Conservation (phyloP, 805 yeast species). For the Saccharomycopsis fermentans region DNA sequence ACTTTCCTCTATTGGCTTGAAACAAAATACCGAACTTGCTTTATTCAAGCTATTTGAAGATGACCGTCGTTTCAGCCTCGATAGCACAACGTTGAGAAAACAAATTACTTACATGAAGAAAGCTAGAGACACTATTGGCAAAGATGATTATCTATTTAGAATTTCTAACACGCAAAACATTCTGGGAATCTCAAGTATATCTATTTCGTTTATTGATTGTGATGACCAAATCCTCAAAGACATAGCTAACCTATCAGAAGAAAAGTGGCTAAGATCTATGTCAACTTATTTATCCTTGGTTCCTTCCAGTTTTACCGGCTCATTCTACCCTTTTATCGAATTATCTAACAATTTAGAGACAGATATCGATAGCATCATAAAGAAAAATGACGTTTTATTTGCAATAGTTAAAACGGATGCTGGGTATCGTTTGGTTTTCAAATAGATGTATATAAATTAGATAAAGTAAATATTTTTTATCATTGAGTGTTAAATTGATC, state of each 20-base stretch:
- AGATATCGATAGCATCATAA: neutral
- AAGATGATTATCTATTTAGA: slow-evolving; percentile 88
- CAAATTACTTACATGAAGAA: slow-evolving; percentile 86
- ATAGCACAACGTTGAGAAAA: slow-evolving; percentile 59
- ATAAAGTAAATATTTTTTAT: neutral
- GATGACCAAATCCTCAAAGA: slow-evolving; percentile 78
- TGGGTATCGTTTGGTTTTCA: neutral
- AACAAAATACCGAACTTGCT: slow-evolving; percentile 53
- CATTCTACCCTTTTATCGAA: neutral
- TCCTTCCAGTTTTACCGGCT: neutral
- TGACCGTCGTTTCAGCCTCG: slow-evolving; percentile 47
- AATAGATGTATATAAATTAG: neutral
- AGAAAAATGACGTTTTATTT: neutral
- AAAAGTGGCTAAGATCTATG: slow-evolving; percentile 53
- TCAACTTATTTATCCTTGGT: slow-evolving; percentile 8
- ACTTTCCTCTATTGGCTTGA: slow-evolving; percentile 35
- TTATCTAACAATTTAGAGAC: neutral
- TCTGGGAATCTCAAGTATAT: slow-evolving; percentile 34
- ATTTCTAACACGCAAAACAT: slow-evolving; percentile 50
- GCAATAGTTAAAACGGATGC: neutral
- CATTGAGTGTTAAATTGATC: neutral
- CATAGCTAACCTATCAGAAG: slow-evolving; percentile 56
- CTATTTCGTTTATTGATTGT: slow-evolving; percentile 72
- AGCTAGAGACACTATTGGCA: slow-evolving; percentile 67
- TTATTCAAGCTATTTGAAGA: slow-evolving; percentile 70